Evolutionary conservation across 768 basidiomycete species (phyloP).

Genomic region (Boletus vermiculosoides): DNA sequence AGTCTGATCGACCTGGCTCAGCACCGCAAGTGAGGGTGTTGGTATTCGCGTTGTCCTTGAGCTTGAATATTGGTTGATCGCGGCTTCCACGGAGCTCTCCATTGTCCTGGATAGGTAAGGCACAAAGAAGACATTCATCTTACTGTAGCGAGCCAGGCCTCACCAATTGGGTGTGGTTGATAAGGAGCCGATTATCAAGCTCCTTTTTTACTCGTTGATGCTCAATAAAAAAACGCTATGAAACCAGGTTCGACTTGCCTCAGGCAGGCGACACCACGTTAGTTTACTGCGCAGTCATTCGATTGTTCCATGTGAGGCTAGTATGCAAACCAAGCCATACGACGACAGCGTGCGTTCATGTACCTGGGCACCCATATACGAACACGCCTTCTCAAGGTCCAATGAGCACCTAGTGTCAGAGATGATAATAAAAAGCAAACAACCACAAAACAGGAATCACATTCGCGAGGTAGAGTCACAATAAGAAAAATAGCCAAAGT

Average conservation of each 20-base stretch:
- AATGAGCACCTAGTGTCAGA: background rate
- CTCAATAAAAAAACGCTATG: background rate
- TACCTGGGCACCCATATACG: conserved; percentile 8
- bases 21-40: conserved; percentile 1
- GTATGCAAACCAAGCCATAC: conserved; percentile 11
- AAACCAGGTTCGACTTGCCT: conserved; percentile 10
- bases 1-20: conserved; percentile 4
- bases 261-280: conserved; percentile 12
- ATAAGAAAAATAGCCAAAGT: conserved; percentile 1
- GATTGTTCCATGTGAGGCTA: conserved; percentile 9
- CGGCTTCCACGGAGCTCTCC: conserved; percentile 22
- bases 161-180: conserved; percentile 22
- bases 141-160: conserved; percentile 13
- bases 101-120: conserved; percentile 12
- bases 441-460: background rate
- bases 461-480: conserved; percentile 3
- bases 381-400: conserved; percentile 1
- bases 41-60: conserved; percentile 16
- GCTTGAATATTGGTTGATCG: conserved; percentile 8
- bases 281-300: conserved; percentile 11
- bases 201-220: background rate
- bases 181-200: conserved; percentile 9
- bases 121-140: conserved; percentile 8
- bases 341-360: conserved; percentile 22
- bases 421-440: background rate